Percentiles rank a stretch among this genome's conserved stretches.
Evolutionary conservation across 2,329 filamentous ascomycete species (phyloP).

Genomic region (Botryotinia calthae): DNA sequence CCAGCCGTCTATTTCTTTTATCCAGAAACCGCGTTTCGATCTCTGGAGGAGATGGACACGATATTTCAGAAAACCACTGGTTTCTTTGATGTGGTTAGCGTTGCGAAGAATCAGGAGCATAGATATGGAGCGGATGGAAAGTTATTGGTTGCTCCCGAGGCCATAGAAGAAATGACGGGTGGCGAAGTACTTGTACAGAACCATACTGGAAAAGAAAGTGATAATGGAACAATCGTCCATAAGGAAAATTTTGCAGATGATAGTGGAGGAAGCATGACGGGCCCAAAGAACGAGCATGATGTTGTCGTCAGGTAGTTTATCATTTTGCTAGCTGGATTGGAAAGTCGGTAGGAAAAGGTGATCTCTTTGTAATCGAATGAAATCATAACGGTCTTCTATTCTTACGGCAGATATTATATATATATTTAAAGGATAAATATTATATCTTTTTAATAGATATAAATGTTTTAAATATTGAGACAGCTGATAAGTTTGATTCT

Average conservation of each 20-base stretch:
- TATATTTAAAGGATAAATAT: too few species aligned
- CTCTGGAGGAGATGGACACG: constrained; percentile 17
- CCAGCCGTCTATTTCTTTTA: constrained; percentile 48
- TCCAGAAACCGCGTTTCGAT: constrained; percentile 46
- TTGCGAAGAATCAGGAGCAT: background rate
- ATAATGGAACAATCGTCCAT: background rate
- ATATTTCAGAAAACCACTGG: background rate
- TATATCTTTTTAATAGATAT: too few species aligned
- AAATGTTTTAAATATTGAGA: too few species aligned
- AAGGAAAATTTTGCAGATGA: background rate
- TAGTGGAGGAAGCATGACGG: background rate
- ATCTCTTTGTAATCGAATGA: constrained; percentile 1
- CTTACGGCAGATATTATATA: too few species aligned
- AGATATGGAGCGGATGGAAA: constrained; percentile 14
- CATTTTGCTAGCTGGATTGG: background rate
- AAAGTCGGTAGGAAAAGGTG: background rate
- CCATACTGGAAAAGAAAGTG: background rate
- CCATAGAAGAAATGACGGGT: background rate
- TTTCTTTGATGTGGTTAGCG: constrained; percentile 7
- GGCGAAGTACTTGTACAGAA: background rate
- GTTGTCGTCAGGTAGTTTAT: background rate
- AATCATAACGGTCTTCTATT: too few species aligned
- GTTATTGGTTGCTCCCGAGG: constrained; percentile 10
- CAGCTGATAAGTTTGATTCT: too few species aligned
- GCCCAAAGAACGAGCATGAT: background rate